phyloP scores from a whole-genome alignment of 2,329 filamentous ascomycete species.

The Colletotrichum australisinense region DNA sequence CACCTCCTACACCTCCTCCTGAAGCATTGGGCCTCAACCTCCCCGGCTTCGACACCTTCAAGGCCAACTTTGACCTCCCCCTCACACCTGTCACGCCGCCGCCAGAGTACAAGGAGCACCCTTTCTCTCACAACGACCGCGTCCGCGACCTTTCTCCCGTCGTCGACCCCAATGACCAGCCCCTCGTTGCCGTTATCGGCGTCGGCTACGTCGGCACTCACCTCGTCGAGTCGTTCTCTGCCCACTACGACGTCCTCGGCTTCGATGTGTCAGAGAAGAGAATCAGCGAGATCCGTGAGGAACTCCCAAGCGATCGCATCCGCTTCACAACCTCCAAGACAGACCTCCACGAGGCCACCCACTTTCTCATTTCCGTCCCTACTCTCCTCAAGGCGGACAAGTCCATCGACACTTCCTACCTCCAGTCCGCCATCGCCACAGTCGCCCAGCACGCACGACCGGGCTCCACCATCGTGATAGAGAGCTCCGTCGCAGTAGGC shows the following conservation, averaged over 20 bases:
- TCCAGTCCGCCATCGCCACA: slow-evolving; percentile 47
- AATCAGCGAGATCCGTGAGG: slow-evolving; percentile 45
- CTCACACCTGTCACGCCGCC: neutral
- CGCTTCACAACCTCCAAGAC: slow-evolving; percentile 48
- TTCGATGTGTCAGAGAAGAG: slow-evolving; percentile 59
- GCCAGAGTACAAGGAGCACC: slow-evolving; percentile 1
- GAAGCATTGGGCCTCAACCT: neutral
- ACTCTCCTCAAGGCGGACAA: slow-evolving; percentile 51
- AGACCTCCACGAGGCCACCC: slow-evolving; percentile 47
- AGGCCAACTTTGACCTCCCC: neutral
- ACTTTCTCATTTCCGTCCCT: slow-evolving; percentile 55
- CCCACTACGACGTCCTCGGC: slow-evolving; percentile 53
- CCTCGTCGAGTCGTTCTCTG: slow-evolving; percentile 56
- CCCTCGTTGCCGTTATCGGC: slow-evolving; percentile 59
- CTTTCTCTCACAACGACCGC: slow-evolving; percentile 7
- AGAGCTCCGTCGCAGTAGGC: slow-evolving; percentile 55
- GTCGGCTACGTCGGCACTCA: slow-evolving; percentile 65
- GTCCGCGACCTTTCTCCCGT: neutral
- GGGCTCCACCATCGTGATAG: slow-evolving; percentile 52
- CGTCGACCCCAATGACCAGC: slow-evolving; percentile 16
- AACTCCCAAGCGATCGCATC: slow-evolving; percentile 41
- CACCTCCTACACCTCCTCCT: neutral
- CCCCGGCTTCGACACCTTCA: neutral
- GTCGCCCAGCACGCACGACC: slow-evolving; percentile 45
- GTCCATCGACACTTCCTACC: slow-evolving; percentile 49